Base-by-base conservation (phyloP, 345 rosid species). In the Murraya koenigii region DNA sequence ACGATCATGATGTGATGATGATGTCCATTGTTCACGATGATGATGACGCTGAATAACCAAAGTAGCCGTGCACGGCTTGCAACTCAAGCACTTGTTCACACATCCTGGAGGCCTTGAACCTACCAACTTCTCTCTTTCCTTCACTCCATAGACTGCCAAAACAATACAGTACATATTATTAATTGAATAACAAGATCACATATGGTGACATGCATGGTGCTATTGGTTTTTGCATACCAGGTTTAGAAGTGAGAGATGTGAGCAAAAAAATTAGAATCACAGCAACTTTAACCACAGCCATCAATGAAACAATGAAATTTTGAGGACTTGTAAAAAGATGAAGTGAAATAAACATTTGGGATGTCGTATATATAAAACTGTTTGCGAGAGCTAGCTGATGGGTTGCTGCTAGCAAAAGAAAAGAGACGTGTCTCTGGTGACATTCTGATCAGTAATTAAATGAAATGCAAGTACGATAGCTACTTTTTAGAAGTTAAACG, bases 91-190 rank as follows among this genome's bases (percentile, higher is more conserved):
- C 74, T 77, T 85, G 81, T 83, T 72, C 38, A 78, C 76, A 6
- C 86, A 83, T 38, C 69, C 75, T 1, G 88, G 90, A 25, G 90
- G 88, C 76, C 78, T 83, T 14, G 88, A 87, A 77, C 90, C 90
- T 63, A 87, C 76, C 71, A 79, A 39, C 81, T 71, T 74, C 75
- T 77, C 79, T 63, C 70, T 58, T 39, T 58, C 72, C 36, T 49
- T 61, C 66, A 55, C 36, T 38, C 74, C 81, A 30, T 9, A 44
- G 49, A 13, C 81, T 71, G 77, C 72, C 44, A 54, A 66, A 56
- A 33, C 14, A 33, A 33, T 22, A 76, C 47, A 36, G 14, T 13
- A 44, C 49, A 13, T 44, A 13, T 44, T 13, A 44, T n/a, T 23
- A 59, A 7, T 52, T 52, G 56, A 52, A 52, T 17, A 52, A 52